A percentile compares a stretch with the other conserved stretches of the same genome.
phyloP scores from a whole-genome alignment of 495 filamentous ascomycete genomes.

The Chaetomium fimeti region DNA sequence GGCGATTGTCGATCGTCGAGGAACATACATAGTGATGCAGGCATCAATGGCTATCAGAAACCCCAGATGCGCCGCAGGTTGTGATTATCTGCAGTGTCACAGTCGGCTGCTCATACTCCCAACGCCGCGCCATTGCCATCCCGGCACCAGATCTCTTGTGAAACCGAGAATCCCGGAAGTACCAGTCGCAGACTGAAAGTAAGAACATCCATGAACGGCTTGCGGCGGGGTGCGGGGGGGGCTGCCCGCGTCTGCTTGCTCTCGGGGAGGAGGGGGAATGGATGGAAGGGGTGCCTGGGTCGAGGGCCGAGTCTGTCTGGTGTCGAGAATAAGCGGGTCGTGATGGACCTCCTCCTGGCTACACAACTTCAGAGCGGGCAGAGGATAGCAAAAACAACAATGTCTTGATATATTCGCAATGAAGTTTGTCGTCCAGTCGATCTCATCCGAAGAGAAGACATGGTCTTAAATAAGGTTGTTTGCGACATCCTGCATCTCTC shows the following conservation, averaged over 20 bases:
- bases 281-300: background rate
- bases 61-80: background rate
- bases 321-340: background rate
- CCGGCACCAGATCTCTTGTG: conserved; percentile 3
- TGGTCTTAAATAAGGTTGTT: conserved; percentile 21
- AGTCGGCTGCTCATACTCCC: conserved; percentile 4
- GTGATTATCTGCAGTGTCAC: background rate
- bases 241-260: background rate
- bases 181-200: background rate
- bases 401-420: background rate
- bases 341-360: background rate
- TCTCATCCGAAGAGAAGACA: conserved; percentile 11
- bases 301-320: background rate
- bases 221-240: background rate
- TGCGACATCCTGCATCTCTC: conserved; percentile 8
- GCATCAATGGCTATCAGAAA: background rate
- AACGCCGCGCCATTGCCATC: conserved; percentile 1
- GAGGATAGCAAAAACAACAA: background rate
- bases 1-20: background rate
- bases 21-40: background rate
- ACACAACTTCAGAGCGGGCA: background rate
- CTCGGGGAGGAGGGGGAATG: background rate
- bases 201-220: background rate
- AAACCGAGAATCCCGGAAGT: conserved; percentile 11
- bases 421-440: background rate